A percentile compares a stretch with the other conserved stretches of the same genome.
Conservation (phyloP, 768 basidiomycete genomes). For the Mrakia gelida region DNA sequence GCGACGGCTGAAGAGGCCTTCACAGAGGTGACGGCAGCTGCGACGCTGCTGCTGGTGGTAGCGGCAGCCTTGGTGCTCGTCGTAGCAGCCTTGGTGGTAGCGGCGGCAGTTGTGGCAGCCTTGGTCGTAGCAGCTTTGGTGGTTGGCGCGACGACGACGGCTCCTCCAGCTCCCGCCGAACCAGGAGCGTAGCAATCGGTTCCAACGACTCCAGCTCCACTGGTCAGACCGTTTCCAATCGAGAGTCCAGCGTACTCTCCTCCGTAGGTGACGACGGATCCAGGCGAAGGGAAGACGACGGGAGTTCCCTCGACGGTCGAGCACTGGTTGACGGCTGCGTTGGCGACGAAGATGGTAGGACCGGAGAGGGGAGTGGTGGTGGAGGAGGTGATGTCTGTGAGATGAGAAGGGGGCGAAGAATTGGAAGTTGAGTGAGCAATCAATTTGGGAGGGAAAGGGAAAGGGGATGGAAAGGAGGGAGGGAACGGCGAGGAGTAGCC, state of each 20-base stretch:
- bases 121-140: neutral
- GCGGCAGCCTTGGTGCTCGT: neutral
- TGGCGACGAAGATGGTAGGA: slow-evolving; percentile 32
- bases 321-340: slow-evolving; percentile 29
- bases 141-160: neutral
- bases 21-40: neutral
- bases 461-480: neutral
- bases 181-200: slow-evolving; percentile 30
- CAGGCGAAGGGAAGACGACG: slow-evolving; percentile 29
- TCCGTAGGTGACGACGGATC: slow-evolving; percentile 24
- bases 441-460: no score
- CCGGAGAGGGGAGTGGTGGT: slow-evolving; percentile 14
- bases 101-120: neutral
- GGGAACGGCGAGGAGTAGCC: no score
- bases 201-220: slow-evolving; percentile 30
- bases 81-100: neutral
- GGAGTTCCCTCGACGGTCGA: slow-evolving; percentile 30
- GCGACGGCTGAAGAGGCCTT: neutral
- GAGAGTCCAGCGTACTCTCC: slow-evolving; percentile 22
- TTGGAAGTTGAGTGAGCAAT: neutral
- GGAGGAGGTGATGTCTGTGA: slow-evolving; percentile 22
- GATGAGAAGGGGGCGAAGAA: neutral
- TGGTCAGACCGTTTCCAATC: slow-evolving; percentile 27
- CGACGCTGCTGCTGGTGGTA: neutral
- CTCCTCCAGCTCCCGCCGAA: slow-evolving; percentile 23